Evolutionary conservation across 2,329 filamentous ascomycete genomes (phyloP).

Genomic region (Akanthomyces muscarius): DNA sequence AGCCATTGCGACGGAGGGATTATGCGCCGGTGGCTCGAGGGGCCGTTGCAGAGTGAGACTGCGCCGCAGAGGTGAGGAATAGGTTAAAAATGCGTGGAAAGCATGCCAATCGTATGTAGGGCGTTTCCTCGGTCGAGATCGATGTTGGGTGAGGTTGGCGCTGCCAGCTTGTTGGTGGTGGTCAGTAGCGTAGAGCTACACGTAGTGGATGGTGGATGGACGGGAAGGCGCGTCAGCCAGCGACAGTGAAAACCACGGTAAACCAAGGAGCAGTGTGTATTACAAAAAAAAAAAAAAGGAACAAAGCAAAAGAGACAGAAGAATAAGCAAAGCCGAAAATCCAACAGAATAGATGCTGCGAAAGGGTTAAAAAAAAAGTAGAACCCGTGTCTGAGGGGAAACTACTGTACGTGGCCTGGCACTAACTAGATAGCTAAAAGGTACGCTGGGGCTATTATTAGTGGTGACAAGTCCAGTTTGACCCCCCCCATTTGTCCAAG

Average conservation of each 20-base stretch:
- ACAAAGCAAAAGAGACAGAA: neutral
- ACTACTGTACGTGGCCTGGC: neutral
- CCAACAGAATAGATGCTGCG: neutral
- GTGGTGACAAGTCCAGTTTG: neutral
- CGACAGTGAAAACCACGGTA: neutral
- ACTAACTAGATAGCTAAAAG: neutral
- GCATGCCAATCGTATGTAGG: neutral
- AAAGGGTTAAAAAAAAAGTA: neutral
- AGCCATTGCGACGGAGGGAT: neutral
- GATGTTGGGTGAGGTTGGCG: neutral
- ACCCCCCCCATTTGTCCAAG: constrained; percentile 9
- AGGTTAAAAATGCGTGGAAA: neutral
- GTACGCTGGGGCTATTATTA: neutral
- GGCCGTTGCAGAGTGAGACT: neutral
- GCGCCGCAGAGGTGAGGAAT: neutral
- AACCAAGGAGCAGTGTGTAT: neutral
- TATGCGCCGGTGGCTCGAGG: neutral
- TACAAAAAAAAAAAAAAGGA: neutral
- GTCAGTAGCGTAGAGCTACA: neutral
- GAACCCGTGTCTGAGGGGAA: neutral
- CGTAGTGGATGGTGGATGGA: neutral
- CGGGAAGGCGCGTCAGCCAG: neutral
- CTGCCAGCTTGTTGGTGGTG: neutral
- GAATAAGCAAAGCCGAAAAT: neutral
- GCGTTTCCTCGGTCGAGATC: neutral